Percentiles rank a stretch among this genome's conserved stretches.
These are phyloP conservation scores for Leptomonas pyrrhocoris DNA, from an alignment of 208 protist species.

Conservation along the genomic window DNA sequence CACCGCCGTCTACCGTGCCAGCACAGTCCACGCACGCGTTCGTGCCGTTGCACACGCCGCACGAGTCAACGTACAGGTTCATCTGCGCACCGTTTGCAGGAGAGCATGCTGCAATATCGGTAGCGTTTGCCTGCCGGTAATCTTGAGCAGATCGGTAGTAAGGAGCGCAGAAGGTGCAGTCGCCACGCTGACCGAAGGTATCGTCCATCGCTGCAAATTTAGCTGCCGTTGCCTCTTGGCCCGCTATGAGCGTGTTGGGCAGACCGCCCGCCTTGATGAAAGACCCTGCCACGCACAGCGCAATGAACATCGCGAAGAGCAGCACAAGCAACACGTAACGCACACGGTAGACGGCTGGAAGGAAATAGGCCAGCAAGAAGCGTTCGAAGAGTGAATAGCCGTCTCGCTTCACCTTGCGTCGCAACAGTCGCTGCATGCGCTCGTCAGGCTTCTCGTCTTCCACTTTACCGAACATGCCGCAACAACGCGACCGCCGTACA, in stretches of 20 bases:
- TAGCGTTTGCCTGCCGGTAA: constrained; percentile 14
- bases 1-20: constrained; percentile 19
- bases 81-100: constrained; percentile 33
- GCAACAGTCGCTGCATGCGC: constrained; percentile 40
- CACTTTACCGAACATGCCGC: constrained; percentile 37
- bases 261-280: constrained; percentile 32
- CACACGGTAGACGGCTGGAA: constrained; percentile 21
- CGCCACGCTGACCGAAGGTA: constrained; percentile 41
- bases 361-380: constrained; percentile 31
- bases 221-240: constrained; percentile 7
- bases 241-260: constrained; percentile 33
- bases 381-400: constrained; percentile 52
- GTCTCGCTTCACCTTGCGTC: constrained; percentile 36
- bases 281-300: constrained; percentile 30
- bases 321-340: constrained; percentile 31
- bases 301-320: constrained; percentile 33
- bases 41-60: constrained; percentile 45
- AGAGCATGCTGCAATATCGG: constrained; percentile 26
- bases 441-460: constrained; percentile 37
- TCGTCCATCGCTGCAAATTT: constrained; percentile 35
- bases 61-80: constrained; percentile 43
- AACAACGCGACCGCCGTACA: constrained; percentile 23
- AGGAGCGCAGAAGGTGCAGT: constrained; percentile 46
- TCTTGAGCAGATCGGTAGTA: constrained; percentile 36
- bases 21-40: constrained; percentile 51